These are phyloP conservation scores for Suillus spraguei DNA, from an alignment of 768 basidiomycete genomes.

Conservation along the genomic window DNA sequence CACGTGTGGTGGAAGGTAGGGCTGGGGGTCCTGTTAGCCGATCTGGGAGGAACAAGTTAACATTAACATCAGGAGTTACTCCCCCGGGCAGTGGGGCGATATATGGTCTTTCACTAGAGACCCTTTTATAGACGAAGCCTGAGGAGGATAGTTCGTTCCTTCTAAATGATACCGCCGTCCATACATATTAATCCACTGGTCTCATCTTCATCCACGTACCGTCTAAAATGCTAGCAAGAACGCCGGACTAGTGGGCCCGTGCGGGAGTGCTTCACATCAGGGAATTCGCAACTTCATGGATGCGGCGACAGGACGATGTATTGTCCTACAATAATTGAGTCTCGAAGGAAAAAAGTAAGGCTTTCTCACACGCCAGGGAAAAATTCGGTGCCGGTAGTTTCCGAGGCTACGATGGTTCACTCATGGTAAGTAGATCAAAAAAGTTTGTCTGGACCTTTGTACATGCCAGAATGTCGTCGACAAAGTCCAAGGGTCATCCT, in stretches of 20 bases:
- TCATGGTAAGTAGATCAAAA: too few species aligned
- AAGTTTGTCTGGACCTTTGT: too few species aligned
- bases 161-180: background rate
- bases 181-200: background rate
- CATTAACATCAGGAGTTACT: background rate
- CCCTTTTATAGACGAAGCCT: background rate
- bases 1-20: background rate
- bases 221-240: background rate
- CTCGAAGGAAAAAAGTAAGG: background rate
- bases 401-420: too few species aligned
- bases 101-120: background rate
- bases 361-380: background rate
- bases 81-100: background rate
- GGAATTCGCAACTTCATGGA: background rate
- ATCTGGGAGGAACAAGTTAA: too few species aligned
- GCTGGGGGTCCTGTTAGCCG: background rate
- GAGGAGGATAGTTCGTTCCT: background rate
- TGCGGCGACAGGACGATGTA: background rate
- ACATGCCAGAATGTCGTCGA: too few species aligned
- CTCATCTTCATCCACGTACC: background rate
- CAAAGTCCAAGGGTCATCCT: too few species aligned
- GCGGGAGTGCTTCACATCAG: background rate
- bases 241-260: background rate
- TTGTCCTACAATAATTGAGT: background rate
- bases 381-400: background rate